These are phyloP conservation scores for Fusarium sp. DNA, from an alignment of 2,329 filamentous ascomycete genomes.

Conservation along the genomic window DNA sequence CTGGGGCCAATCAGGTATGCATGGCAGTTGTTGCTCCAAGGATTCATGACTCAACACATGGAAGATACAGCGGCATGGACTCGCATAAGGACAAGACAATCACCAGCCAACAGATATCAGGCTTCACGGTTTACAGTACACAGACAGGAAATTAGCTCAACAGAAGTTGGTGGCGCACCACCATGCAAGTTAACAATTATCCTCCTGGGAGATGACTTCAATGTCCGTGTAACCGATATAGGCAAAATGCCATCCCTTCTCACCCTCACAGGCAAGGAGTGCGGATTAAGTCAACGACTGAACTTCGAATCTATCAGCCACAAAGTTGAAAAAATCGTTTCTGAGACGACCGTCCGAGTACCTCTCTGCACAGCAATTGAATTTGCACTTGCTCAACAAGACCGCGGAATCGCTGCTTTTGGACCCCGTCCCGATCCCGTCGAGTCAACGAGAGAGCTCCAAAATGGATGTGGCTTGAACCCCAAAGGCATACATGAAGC, in stretches of 20 bases:
- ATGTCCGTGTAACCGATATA: not conserved
- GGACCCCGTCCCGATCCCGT: not conserved
- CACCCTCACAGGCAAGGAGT: not conserved
- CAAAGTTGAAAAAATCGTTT: not conserved
- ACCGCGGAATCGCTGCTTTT: not conserved
- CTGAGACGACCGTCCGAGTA: not conserved
- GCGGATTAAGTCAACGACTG: not conserved
- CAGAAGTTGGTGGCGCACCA: too few species aligned
- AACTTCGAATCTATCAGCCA: conserved; percentile 3
- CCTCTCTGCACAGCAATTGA: not conserved
- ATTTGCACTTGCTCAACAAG: conserved; percentile 2
- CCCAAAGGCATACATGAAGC: not conserved
- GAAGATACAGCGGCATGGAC: too few species aligned
- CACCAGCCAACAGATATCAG: too few species aligned
- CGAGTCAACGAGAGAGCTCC: not conserved
- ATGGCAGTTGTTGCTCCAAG: too few species aligned
- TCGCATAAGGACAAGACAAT: too few species aligned
- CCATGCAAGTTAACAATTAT: conserved; percentile 4
- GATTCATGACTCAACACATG: too few species aligned
- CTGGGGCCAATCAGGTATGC: too few species aligned
- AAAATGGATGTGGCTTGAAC: not conserved
- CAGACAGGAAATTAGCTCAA: too few species aligned
- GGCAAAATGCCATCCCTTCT: conserved; percentile 1
- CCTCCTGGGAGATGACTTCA: not conserved
- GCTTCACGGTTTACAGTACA: too few species aligned